Percentiles rank a stretch among this genome's conserved stretches.
Evolutionary conservation across 1,284 basidiomycete species (phyloP).

Genomic region (Sanghuangporus sanghuang): DNA sequence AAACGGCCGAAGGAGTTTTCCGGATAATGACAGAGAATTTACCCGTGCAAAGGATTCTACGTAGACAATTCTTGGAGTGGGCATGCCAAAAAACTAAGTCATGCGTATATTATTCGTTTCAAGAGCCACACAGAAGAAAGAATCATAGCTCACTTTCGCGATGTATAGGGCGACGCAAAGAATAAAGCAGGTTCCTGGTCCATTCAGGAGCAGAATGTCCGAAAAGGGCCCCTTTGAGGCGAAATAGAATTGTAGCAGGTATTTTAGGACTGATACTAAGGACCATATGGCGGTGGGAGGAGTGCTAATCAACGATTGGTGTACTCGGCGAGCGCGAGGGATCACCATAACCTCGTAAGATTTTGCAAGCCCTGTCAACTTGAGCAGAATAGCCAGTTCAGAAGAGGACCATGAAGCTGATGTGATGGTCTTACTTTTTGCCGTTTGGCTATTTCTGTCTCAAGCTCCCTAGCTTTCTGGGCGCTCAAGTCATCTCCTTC

Average conservation of each 20-base stretch:
- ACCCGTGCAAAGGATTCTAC: conserved; percentile 96
- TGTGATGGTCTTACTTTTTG: conserved; percentile 1
- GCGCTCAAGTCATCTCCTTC: conserved; percentile 79
- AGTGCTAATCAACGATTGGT: conserved; percentile 70
- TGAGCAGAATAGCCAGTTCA: conserved; percentile 4
- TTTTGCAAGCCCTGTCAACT: conserved; percentile 8
- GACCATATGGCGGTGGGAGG: conserved; percentile 60
- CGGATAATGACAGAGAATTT: conserved; percentile 77
- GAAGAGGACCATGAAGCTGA: conserved; percentile 1
- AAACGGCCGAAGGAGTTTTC: conserved; percentile 71
- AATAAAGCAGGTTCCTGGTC: conserved; percentile 90
- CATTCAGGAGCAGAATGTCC: conserved; percentile 87
- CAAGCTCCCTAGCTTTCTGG: conserved; percentile 66
- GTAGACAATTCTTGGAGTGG: conserved; percentile 77
- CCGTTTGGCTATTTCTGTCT: conserved; percentile 30
- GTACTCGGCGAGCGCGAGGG: conserved; percentile 82
- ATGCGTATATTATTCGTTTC: background rate
- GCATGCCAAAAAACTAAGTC: conserved; percentile 67
- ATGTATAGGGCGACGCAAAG: conserved; percentile 72
- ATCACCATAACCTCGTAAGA: conserved; percentile 57
- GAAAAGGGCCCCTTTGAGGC: conserved; percentile 42
- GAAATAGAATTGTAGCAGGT: conserved; percentile 49
- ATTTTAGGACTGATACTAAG: conserved; percentile 50
- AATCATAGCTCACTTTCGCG: conserved; percentile 55
- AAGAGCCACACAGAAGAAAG: background rate